Base-by-base conservation (phyloP, 192 early-diverging fungal genomes). In the Podochytrium sp. region DNA sequence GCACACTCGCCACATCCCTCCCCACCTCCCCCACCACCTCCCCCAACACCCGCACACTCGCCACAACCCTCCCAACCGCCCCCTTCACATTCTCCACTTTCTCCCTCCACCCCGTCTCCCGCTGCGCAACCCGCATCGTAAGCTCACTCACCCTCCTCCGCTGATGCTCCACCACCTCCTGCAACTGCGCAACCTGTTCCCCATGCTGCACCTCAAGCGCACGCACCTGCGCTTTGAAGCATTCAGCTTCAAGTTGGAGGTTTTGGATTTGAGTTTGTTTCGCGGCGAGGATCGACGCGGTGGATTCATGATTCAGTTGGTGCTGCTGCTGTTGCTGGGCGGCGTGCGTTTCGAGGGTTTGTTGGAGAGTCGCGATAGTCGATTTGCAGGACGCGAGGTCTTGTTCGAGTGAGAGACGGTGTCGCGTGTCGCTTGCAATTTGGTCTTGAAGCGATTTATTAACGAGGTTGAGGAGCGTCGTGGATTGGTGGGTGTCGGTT, bases 391-490 rank as follows among this genome's bases (percentile, higher is more conserved):
- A 2, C 14, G 55, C 20, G 33, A 38, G 61, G 20, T 66, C 50
- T 29, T 18, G 18, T 34, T 69, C 23, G 37, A 18, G 38, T 38
- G 29, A n/a, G 18, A 18, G 10, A 37, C 61, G 12, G 10, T 14
- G 16, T 29, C 29, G 7, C 10, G 64, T 43, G 10, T 66, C 43
- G 4, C n/a, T 25, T 41, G 47, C 29, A 23, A 55, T 37, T 69
- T 69, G 66, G 35, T 69, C 66, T 40, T 69, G 50, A 0, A 69
- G 38, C n/a, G 66, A 7, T 30, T 56, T 52, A 33, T 69, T 69
- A 1, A 51, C 66, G 6, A 69, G 34, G 6, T 27, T n/a, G n/a
- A 69, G 66, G 25, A 69, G 12, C 32, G 30, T 37, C 37, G 20
- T 37, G 30, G 16, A 16, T 29, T 7, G 33, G 61, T 23, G 33